A percentile compares a stretch with the other conserved stretches of the same genome.
Conservation (phyloP, 805 yeast species). For the Teunomyces atbi region DNA sequence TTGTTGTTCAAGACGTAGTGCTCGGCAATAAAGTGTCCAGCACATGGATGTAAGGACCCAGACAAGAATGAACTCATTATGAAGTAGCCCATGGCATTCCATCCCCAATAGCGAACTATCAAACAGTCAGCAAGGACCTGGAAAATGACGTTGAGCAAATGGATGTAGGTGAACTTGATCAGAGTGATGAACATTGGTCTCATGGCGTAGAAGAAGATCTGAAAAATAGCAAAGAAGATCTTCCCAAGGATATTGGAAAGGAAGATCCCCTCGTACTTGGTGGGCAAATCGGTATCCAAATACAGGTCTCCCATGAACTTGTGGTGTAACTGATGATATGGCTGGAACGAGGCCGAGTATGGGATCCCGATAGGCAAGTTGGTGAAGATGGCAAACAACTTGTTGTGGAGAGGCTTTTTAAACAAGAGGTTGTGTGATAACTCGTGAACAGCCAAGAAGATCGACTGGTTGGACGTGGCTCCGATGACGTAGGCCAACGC, state of each 20-base stretch:
- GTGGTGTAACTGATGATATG: slow-evolving; percentile 90
- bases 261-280: slow-evolving; percentile 69
- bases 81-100: slow-evolving; percentile 62
- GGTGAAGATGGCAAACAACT: slow-evolving; percentile 70
- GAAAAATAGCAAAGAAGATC: slow-evolving; percentile 87
- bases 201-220: slow-evolving; percentile 83
- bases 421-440: slow-evolving; percentile 81
- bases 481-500: slow-evolving; percentile 74
- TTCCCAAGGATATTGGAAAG: slow-evolving; percentile 80
- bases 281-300: slow-evolving; percentile 87
- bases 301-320: slow-evolving; percentile 83
- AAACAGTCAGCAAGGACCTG: slow-evolving; percentile 61
- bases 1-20: slow-evolving; percentile 69
- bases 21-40: slow-evolving; percentile 96
- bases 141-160: slow-evolving; percentile 60
- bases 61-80: slow-evolving; percentile 79
- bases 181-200: slow-evolving; percentile 85
- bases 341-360: slow-evolving; percentile 83
- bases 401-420: slow-evolving; percentile 73
- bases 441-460: slow-evolving; percentile 87
- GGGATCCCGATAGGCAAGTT: slow-evolving; percentile 90
- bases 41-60: slow-evolving; percentile 90
- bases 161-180: slow-evolving; percentile 71
- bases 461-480: slow-evolving; percentile 81
- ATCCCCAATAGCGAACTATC: slow-evolving; percentile 61